Conservation (phyloP, 345 rosid genomes). For the Psidium friedrichsthalianum region DNA sequence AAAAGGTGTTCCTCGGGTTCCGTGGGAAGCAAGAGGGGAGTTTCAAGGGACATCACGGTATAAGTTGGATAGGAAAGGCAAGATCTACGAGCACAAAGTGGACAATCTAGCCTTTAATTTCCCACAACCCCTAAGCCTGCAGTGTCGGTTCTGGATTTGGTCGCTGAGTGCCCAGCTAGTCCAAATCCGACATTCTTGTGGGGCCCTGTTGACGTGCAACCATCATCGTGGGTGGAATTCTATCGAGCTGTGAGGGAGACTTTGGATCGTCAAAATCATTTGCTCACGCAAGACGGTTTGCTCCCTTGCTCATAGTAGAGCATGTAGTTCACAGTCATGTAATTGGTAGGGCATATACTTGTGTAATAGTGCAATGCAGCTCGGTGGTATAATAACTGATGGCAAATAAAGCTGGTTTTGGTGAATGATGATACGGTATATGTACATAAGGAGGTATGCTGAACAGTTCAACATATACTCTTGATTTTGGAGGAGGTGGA, state of each 20-base stretch:
- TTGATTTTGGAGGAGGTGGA: background rate
- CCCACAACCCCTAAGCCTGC: slow-evolving; percentile 69
- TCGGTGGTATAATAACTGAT: background rate
- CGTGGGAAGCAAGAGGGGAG: slow-evolving; percentile 94
- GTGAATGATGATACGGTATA: background rate
- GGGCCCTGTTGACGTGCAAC: slow-evolving; percentile 38
- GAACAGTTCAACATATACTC: background rate
- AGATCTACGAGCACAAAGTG: slow-evolving; percentile 82
- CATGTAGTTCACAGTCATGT: background rate
- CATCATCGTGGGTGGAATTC: slow-evolving; percentile 67
- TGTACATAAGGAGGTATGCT: slow-evolving; percentile 4
- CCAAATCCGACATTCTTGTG: slow-evolving; percentile 81
- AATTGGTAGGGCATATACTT: background rate
- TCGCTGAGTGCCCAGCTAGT: slow-evolving; percentile 67
- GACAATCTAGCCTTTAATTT: slow-evolving; percentile 90
- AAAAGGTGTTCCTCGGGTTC: slow-evolving; percentile 83
- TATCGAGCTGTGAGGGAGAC: slow-evolving; percentile 55
- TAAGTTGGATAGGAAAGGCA: slow-evolving; percentile 78
- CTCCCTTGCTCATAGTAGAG: slow-evolving; percentile 42
- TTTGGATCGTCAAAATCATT: slow-evolving; percentile 29
- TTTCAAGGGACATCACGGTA: slow-evolving; percentile 89
- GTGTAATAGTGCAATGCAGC: background rate
- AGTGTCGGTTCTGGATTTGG: slow-evolving; percentile 72
- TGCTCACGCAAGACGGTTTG: slow-evolving; percentile 35
- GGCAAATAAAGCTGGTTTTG: background rate